A percentile compares a stretch with the other conserved stretches of the same genome.
These are phyloP conservation scores for Zopfia rhizophila DNA, from an alignment of 2,329 filamentous ascomycete genomes.

Conservation along the genomic window DNA sequence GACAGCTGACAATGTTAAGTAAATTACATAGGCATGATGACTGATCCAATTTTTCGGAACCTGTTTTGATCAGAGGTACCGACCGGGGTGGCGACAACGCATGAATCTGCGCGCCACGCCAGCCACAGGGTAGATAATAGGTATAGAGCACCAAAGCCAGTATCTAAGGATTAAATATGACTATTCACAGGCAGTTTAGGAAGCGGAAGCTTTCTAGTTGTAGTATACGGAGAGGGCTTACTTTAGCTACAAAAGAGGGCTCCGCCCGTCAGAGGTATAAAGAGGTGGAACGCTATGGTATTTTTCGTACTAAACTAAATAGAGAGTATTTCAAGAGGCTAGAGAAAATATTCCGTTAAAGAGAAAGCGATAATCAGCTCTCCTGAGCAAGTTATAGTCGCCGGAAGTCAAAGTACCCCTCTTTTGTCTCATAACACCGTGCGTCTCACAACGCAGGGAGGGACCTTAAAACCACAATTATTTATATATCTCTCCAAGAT, in stretches of 20 bases:
- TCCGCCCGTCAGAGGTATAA: constrained; percentile 2
- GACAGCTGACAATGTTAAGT: constrained; percentile 11
- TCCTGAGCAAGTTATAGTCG: constrained; percentile 7
- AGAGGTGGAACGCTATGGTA: constrained; percentile 3
- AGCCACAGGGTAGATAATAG: constrained; percentile 13
- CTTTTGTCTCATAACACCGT: constrained; percentile 18
- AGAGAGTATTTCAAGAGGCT: constrained; percentile 9
- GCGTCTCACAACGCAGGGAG: constrained; percentile 11
- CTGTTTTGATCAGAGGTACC: constrained; percentile 17
- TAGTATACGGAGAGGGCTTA: constrained; percentile 8
- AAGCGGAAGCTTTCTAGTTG: constrained; percentile 9
- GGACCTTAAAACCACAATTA: constrained; percentile 50
- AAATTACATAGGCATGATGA: constrained; percentile 1
- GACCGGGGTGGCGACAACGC: constrained; percentile 12
- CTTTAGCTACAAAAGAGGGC: constrained; percentile 11
- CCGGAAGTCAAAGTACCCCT: constrained; percentile 16
- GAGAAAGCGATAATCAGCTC: constrained; percentile 6
- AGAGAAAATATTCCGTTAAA: constrained; percentile 17
- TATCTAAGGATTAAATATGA: constrained; percentile 6
- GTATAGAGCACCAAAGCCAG: constrained; percentile 3
- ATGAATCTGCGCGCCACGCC: constrained; percentile 17
- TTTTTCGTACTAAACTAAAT: constrained; percentile 8
- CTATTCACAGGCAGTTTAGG: constrained; percentile 6
- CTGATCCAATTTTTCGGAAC: constrained; percentile 10
- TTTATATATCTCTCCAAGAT: constrained; percentile 8